Evolutionary conservation across 306 rosid genomes (phyloP).

Genomic region (Prunus mongolica): DNA sequence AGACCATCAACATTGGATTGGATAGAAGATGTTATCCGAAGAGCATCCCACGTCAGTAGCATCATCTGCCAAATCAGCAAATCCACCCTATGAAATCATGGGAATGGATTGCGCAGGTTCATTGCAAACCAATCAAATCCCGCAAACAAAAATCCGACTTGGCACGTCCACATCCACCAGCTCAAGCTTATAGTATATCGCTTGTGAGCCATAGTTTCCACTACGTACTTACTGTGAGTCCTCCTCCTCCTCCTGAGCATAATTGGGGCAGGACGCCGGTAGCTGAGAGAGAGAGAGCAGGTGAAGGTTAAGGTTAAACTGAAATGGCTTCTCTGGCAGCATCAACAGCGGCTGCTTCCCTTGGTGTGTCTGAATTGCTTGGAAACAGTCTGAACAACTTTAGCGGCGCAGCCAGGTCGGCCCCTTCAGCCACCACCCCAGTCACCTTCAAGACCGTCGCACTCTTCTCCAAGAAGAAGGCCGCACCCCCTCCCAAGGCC

Average conservation of each 20-base stretch:
- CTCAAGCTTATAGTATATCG: conserved; percentile 53
- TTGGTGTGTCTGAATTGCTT: conserved; percentile 89
- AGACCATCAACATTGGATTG: not conserved
- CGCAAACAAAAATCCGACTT: conserved; percentile 46
- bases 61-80: conserved; percentile 48
- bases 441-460: conserved; percentile 74
- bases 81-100: conserved; percentile 49
- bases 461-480: conserved; percentile 70
- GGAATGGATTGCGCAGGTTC: conserved; percentile 59
- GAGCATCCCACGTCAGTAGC: conserved; percentile 45
- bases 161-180: conserved; percentile 83
- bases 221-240: not conserved
- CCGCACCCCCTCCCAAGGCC: conserved; percentile 55
- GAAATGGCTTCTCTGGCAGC: conserved; percentile 77
- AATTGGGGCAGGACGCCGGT: not conserved
- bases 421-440: conserved; percentile 58
- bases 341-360: conserved; percentile 63
- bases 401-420: conserved; percentile 48
- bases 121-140: conserved; percentile 45
- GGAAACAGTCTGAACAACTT: conserved; percentile 64
- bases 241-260: not conserved
- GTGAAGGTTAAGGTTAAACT: not conserved
- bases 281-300: not conserved
- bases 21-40: conserved; percentile 68
- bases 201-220: conserved; percentile 6